Base-by-base conservation (phyloP, 192 early-diverging fungal species). In the Diversispora eburnea region DNA sequence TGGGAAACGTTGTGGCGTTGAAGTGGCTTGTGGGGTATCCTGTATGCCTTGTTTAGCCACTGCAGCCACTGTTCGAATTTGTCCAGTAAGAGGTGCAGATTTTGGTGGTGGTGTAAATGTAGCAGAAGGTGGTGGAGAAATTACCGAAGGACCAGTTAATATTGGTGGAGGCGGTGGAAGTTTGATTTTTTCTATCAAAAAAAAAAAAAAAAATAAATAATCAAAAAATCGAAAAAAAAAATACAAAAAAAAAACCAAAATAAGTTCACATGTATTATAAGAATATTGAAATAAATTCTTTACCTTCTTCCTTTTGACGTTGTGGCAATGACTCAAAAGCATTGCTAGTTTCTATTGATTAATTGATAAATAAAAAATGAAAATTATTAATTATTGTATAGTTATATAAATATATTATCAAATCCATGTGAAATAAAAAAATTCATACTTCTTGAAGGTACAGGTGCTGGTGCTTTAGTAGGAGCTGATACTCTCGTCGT, bases 41-140 rank as follows among this genome's bases (percentile, higher is more conserved):
- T 71, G 47, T 12, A 41, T 76, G 75, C 62, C 79, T 86, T 68
- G 56, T 41, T 60, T 81, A 76, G 64, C 67, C 60, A 72, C 76
- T 69, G 75, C 58, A 41, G 58, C 58, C 33, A 69, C 22, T 57
- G 51, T 41, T n/a, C 54, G 45, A 49, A 7, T 20, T 5, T 17
- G 4, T 25, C 58, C 58, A 20, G 51, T 54, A 54, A 54, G 51
- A 54, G 51, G 51, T 17, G 51, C 51, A 17, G 58, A 60, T 8
- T 60, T 60, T 41, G 22, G 22, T 60, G 33, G 33, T 20, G 58
- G 58, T 60, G 58, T 12, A 9, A 20, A 12, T 60, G 58, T 19
- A 25, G 58, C 10, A 20, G 58, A 41, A 3, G 58, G 3, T 60
- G 58, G 33, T 20, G 19, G 19, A 60, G 58, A 54, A 4, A 17